Evolutionary conservation across 148 eudicot species (phyloP).

Genomic region (Chenopodium berlandieri): DNA sequence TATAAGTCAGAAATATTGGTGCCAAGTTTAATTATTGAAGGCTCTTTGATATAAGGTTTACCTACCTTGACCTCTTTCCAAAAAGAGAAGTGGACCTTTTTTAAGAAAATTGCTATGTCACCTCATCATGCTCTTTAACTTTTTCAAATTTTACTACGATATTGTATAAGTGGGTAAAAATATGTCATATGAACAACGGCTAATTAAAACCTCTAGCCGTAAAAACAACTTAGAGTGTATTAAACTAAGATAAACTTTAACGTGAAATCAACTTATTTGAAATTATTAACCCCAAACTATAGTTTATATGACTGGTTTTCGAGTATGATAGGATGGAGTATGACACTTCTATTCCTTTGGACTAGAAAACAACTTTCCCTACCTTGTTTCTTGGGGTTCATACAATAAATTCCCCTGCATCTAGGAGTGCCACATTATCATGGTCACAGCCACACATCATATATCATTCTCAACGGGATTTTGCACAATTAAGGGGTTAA

Average conservation of each 20-base stretch:
- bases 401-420: neutral
- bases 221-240: too few species aligned
- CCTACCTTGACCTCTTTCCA: slow-evolving; percentile 5
- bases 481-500: too few species aligned
- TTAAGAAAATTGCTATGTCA: neutral
- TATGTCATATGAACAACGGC: too few species aligned
- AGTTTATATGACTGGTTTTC: neutral
- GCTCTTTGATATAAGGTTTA: slow-evolving; percentile 1
- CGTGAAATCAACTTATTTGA: too few species aligned
- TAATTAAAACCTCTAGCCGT: too few species aligned
- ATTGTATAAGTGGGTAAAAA: too few species aligned
- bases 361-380: neutral
- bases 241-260: too few species aligned
- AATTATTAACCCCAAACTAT: too few species aligned
- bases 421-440: neutral
- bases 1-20: neutral
- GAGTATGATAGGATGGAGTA: neutral
- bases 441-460: neutral
- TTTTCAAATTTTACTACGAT: too few species aligned
- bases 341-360: neutral
- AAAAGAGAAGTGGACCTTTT: neutral
- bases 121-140: neutral
- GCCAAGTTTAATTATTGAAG: neutral
- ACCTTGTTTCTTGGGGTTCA: neutral
- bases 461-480: too few species aligned